Base-by-base conservation (phyloP, 2,329 filamentous ascomycete genomes). In the Metarhizium guizhouense region DNA sequence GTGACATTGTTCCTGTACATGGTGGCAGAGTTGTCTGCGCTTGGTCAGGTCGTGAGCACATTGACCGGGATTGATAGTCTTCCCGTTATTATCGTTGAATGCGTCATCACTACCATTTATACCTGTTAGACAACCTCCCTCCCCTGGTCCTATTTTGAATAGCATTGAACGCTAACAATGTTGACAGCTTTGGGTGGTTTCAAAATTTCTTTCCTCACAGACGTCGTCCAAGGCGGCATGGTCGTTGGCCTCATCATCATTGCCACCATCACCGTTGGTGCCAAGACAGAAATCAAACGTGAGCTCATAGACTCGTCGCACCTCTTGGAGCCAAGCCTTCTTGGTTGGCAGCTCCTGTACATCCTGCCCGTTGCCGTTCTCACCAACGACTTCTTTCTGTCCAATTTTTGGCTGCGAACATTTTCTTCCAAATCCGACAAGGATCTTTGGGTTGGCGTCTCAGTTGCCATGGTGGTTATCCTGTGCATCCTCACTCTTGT, bases 301-400 rank as follows among this genome's bases (percentile, higher is more conserved):
- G 79, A 78, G 42, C 76, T 90, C 13, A 83, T 94, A 62, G 81
- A 82, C 1, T 73, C 81, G 5, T 91, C 88, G 0, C 84, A 84
- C 8, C 79, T 90, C 30, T 80, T 86, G n/a, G 76, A 90, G 48
- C 63, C 85, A 5, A 87, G 74, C 56, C 77, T 90, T 2, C 77
- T 94, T 1, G 90, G 90, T 55, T 94, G 90, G 88, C 89, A 94
- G 70, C 80, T 94, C 14, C 75, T 94, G 40, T 94, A 93, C 73
- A 93, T 94, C 61, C 78, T 94, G 1, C 88, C 90, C 0, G 80
- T 94, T 6, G 89, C 89, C 48, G 81, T 94, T 60, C 67, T 92
- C 55, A 92, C 88, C 57, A 94, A 93, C 72, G 85, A 92, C 74
- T 92, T 94, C 76, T 94, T 94, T 75, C 76, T 94, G 47, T 90